Base-by-base conservation (phyloP, 331 rosid species). In the Phaseolus coccineus region DNA sequence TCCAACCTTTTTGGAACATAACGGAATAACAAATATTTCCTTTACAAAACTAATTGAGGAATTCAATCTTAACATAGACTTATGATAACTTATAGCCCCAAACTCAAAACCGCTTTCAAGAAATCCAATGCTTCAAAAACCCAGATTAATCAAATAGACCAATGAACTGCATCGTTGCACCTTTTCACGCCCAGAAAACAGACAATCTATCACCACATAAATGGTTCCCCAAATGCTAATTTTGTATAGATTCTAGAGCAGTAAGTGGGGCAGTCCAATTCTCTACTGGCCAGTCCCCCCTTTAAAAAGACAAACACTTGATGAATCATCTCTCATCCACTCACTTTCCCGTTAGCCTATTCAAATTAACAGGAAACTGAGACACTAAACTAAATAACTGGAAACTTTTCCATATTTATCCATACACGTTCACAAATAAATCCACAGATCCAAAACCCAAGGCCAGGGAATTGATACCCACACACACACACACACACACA, bases 391-490 rank as follows among this genome's bases (percentile, higher is more conserved):
- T 64, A 57, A 4, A 69, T 4, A 69, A 33, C 46, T 53, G 9
- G 31, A 39, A 35, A 27, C 69, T 48, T 81, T 77, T 33, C 62
- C 58, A 47, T 31, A 69, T 31, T 67, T 63, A 58, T 68, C 67
- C 53, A 19, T 9, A 37, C 77, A 73, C 15, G 35, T 42, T 73
- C 69, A 70, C 58, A 61, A 3, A 24, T 48, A 59, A 78, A 46
- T 35, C 13, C 52, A 79, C 24, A 50, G 86, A 83, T 79, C 89
- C 83, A 67, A 53, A 78, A 51, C 24, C 22, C 25, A 27, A 61
- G 31, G 52, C 9, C 25, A 4, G 4, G 22, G 30, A 62, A 24
- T 74, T 33, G 58, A 62, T 3, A 7, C 47, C 35, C 33, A 58
- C n/a, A 58, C 22, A 19, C 22, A 19, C 22, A 19, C 22, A 19